phyloP scores from a whole-genome alignment of 225 moss, liverwort and hornwort species.

The Physcomitrium patens region DNA sequence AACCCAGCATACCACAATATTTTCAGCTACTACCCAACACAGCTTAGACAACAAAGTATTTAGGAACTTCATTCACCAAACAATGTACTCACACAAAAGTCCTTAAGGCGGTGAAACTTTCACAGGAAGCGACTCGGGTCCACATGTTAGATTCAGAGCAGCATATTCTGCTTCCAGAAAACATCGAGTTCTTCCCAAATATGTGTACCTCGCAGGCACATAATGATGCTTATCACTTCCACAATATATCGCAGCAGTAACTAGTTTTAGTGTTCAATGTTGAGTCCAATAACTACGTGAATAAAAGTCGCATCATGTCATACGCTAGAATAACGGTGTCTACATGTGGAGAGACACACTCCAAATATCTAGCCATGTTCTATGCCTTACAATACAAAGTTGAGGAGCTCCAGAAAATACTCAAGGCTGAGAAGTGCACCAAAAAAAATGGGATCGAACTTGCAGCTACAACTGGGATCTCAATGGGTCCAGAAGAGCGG shows the following conservation, averaged over 20 bases:
- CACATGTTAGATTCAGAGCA: no score
- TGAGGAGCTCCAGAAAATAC: constrained; percentile 4
- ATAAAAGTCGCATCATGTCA: not conserved
- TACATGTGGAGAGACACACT: not conserved
- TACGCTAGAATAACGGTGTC: not conserved
- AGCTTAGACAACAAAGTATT: no score
- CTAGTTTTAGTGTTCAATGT: not conserved
- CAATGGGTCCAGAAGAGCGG: not conserved
- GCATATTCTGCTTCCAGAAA: no score
- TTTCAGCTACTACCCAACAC: no score
- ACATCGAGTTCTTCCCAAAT: no score
- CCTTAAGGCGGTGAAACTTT: no score
- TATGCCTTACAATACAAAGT: constrained; percentile 1
- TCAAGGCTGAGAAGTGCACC: constrained; percentile 1
- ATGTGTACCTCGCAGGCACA: not conserved
- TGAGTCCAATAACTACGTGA: not conserved
- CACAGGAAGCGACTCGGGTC: no score
- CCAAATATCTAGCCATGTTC: not conserved
- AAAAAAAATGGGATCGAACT: constrained; percentile 9
- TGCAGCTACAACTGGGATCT: not conserved
- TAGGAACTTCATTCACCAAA: no score
- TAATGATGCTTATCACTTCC: not conserved
- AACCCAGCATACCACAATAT: no score
- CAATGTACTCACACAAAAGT: no score
- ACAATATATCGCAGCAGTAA: not conserved